Evolutionary conservation across 2,329 filamentous ascomycete species (phyloP), one percentile per base, ranked within the genome.

Genomic region (Nemania diffusa): DNA sequence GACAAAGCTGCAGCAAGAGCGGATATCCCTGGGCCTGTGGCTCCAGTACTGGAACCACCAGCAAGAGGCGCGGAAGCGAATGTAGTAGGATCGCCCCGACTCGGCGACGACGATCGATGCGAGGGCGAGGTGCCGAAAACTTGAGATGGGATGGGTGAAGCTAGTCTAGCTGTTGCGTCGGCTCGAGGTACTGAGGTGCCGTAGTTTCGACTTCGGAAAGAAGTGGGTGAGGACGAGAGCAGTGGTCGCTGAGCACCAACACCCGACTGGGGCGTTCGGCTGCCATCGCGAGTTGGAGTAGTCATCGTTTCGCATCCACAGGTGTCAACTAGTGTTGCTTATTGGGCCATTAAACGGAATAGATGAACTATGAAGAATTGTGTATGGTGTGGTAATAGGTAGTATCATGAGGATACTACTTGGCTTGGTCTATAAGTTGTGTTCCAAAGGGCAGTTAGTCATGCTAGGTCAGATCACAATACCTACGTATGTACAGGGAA

Each of bases 1-100:
- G 92, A 92, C 70, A 97, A 83, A n/a, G 93, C 95, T 27, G 92
- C 92, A 40, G 95, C 94, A 62, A 98, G 87, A 68, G 94, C 94
- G 27, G 95, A 97, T 56, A 94, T 88, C 26, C 93, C 93, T 6
- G 93, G 94, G 0, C 93, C 93, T 6, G 90, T 65, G 13, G 67
- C 52, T n/a, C 63, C 88, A 7, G 88, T 81, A 57, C 88, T 91
- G 24, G 88, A 86, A 70, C 83, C 88, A 66, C 88, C 90, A 8
- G 90, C 84, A 42, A 97, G 84, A 42, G 92, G 90, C 44, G 89
- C 85, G 64, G 81, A 52, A 46, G 40, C 27, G 26, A 13, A 73
- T n/a, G 76, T 71, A 72, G 75, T 75, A 73, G 75, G 71, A 71
- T 81, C 74, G 68, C 78, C 77, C 60, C 84, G 81, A 51, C 81